Base-by-base conservation (phyloP, 495 filamentous ascomycete species). In the Penicillium diatomitis region DNA sequence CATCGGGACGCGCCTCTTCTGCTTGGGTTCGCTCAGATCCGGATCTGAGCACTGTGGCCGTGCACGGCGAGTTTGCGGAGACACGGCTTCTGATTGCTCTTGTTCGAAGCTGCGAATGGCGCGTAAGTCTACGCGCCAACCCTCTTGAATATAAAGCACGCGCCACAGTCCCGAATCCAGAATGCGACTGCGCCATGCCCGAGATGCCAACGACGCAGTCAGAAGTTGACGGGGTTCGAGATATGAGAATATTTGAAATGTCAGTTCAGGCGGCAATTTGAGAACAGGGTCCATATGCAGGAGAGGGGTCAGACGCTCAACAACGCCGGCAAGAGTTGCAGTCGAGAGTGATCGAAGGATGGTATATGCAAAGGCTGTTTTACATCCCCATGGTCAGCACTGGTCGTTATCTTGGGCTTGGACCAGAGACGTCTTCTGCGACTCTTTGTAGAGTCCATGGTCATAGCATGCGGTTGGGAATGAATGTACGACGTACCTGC, bases 241-340 rank as follows among this genome's bases (percentile, higher is more conserved):
- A 59, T 87, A 95, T 32, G 84, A 85, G 37, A 97, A 84, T 10
- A 96, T 84, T 56, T 92, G 83, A 46, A 89, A 82, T 43, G 86
- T 90, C 48, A 97, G 80, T 62, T 98, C 92, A 2, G 86, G 80
- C 0, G 92, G 92, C 6, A 98, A 79, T 57, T 86, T 81, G 49
- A 80, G 67, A 32, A 95, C 78, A 40, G 95, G 95, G 67, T 98
- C 88, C 68, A 96, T 88, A 65, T 96, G 89, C 28, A 95, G 82
- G 5, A 87, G 79, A 6, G 84, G 86, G 41, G 83, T 81, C 11
- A 95, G 70, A 38, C 77, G 74, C 38, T 86, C 83, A 28, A 92
- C 87, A 20, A 96, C 80, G n/a, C 80, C 75, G 10, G 84, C 81
- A 44, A 95, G 81, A 8, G 81, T 78, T 32, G 82, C 83, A 12